phyloP scores from a whole-genome alignment of 2,329 filamentous ascomycete species.

The Venturia asperata region DNA sequence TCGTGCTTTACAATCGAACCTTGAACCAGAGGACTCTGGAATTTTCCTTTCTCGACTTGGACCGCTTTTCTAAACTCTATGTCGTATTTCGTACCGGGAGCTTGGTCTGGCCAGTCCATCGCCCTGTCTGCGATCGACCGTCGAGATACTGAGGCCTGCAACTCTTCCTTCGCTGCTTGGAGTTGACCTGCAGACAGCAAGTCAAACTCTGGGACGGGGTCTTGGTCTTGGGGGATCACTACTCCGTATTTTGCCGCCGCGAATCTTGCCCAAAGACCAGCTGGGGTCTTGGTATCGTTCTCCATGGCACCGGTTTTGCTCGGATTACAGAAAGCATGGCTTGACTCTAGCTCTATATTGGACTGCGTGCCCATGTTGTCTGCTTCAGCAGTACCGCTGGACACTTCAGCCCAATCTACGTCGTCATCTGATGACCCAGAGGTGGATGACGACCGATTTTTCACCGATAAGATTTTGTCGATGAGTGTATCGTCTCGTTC shows the following conservation, averaged over 20 bases:
- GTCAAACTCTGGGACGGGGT: neutral
- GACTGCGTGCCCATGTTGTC: neutral
- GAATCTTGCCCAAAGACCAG: neutral
- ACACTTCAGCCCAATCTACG: neutral
- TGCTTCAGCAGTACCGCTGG: neutral
- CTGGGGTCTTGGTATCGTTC: neutral
- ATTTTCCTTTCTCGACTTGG: no score
- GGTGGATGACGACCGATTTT: neutral
- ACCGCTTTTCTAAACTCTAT: no score
- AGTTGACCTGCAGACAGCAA: neutral
- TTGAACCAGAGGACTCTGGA: no score
- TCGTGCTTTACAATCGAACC: no score
- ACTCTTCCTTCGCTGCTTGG: neutral
- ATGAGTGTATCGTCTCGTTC: neutral
- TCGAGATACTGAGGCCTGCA: neutral
- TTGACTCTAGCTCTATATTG: neutral
- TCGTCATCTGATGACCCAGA: neutral
- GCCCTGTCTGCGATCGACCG: no score
- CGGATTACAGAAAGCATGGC: neutral
- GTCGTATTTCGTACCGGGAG: no score
- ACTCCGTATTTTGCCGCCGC: neutral
- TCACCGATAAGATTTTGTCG: neutral
- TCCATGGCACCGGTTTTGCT: neutral
- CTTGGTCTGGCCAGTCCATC: no score
- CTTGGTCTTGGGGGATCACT: neutral